Evolutionary conservation across 257 asterid species (phyloP).

Genomic region (Nyctanthes arbortristis): DNA sequence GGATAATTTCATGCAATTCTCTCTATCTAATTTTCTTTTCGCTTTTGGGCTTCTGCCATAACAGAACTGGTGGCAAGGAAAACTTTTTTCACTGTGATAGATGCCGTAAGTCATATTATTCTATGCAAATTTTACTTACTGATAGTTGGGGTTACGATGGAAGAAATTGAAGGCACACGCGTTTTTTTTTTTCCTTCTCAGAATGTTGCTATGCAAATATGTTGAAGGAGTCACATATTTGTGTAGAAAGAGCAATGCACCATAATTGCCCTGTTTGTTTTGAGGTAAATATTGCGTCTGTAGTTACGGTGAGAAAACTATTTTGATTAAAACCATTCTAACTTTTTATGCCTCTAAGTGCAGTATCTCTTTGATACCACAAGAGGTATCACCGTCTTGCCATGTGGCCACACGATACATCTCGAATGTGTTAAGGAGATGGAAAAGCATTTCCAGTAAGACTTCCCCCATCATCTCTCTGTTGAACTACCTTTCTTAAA

Average conservation of each 20-base stretch:
- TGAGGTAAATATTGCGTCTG: slow-evolving; percentile 41
- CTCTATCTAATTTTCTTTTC: not conserved
- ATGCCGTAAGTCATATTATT: slow-evolving; percentile 33
- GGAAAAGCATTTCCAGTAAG: slow-evolving; percentile 64
- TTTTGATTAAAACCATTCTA: not conserved
- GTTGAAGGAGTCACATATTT: slow-evolving; percentile 60
- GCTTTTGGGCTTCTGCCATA: slow-evolving; percentile 1
- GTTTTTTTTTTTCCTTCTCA: slow-evolving; percentile 30
- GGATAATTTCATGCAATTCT: slow-evolving; percentile 6
- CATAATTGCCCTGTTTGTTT: slow-evolving; percentile 78
- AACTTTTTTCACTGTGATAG: slow-evolving; percentile 68
- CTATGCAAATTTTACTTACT: not conserved
- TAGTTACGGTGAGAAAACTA: not conserved
- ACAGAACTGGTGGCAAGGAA: slow-evolving; percentile 78
- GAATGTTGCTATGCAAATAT: slow-evolving; percentile 69
- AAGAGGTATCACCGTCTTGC: slow-evolving; percentile 49
- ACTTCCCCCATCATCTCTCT: not conserved
- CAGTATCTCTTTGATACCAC: slow-evolving; percentile 69
- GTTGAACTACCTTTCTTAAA: not conserved
- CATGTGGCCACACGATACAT: slow-evolving; percentile 71
- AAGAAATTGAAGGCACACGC: not conserved
- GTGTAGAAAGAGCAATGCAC: slow-evolving; percentile 80
- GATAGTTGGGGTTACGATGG: not conserved
- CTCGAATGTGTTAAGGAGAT: slow-evolving; percentile 62
- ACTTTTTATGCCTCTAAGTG: not conserved